Evolutionary conservation across 352 stramenopile genomes (phyloP).

Genomic region (Pythium brachiatum): DNA sequence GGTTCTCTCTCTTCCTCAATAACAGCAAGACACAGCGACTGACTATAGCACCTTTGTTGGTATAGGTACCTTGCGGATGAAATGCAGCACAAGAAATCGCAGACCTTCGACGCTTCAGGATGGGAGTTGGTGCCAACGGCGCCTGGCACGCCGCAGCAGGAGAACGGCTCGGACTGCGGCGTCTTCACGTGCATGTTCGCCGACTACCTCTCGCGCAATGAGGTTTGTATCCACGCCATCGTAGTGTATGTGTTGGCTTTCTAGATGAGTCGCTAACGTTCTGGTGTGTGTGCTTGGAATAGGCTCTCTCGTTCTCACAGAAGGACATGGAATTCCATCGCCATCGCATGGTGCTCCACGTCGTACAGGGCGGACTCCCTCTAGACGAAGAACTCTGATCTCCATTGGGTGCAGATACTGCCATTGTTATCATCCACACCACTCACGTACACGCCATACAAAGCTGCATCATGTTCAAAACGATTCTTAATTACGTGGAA

Average conservation of each 20-base stretch:
- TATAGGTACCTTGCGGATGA: slow-evolving; percentile 80
- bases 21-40: too few species aligned
- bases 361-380: slow-evolving; percentile 60
- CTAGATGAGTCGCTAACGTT: background rate
- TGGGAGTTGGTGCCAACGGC: slow-evolving; percentile 68
- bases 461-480: background rate
- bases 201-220: slow-evolving; percentile 68
- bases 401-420: too few species aligned
- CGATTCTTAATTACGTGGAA: background rate
- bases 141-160: slow-evolving; percentile 67
- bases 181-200: slow-evolving; percentile 88
- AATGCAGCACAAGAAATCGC: slow-evolving; percentile 82
- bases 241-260: too few species aligned
- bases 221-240: too few species aligned
- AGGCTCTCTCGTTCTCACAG: slow-evolving; percentile 70
- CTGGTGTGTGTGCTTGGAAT: background rate
- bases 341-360: slow-evolving; percentile 77
- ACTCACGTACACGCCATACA: background rate
- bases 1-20: too few species aligned
- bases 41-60: background rate
- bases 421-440: too few species aligned
- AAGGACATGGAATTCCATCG: slow-evolving; percentile 85
- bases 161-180: slow-evolving; percentile 82
- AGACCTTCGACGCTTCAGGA: slow-evolving; percentile 49
- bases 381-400: slow-evolving; percentile 64